Percentiles rank a stretch among this genome's conserved stretches.
phyloP scores from a whole-genome alignment of 352 stramenopile genomes.

The Phytopythium sindhum region DNA sequence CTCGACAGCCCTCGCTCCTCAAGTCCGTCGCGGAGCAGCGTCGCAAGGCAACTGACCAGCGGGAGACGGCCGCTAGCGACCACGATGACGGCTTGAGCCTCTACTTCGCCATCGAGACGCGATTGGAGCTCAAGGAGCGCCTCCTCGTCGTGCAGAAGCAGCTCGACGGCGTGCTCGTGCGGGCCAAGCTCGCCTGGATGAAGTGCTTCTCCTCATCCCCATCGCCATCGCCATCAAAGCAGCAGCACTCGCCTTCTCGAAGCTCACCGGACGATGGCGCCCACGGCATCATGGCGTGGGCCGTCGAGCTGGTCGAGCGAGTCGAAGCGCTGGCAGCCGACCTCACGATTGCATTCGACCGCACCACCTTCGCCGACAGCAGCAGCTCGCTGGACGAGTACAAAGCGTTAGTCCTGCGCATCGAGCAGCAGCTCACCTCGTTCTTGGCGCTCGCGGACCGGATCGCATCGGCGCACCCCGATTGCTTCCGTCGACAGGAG shows the following conservation, averaged over 20 bases:
- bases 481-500: conserved; percentile 11
- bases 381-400: conserved; percentile 38
- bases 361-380: background rate
- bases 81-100: conserved; percentile 28
- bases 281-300: conserved; percentile 4
- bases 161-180: conserved; percentile 40
- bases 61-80: background rate
- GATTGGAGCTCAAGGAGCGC: conserved; percentile 42
- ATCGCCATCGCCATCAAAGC: background rate
- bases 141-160: conserved; percentile 34
- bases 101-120: conserved; percentile 64
- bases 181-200: conserved; percentile 63
- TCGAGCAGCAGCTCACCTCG: conserved; percentile 39
- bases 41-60: background rate
- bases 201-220: conserved; percentile 30
- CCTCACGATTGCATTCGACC: conserved; percentile 12
- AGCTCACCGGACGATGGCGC: background rate
- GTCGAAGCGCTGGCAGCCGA: conserved; percentile 39
- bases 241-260: conserved; percentile 7
- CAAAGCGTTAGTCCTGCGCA: conserved; percentile 38
- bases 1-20: background rate
- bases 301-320: conserved; percentile 34
- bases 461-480: background rate
- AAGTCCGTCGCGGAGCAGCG: background rate
- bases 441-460: conserved; percentile 16